Evolutionary conservation across 129 eudicot species (phyloP).

Genomic region (Lactuca saligna): DNA sequence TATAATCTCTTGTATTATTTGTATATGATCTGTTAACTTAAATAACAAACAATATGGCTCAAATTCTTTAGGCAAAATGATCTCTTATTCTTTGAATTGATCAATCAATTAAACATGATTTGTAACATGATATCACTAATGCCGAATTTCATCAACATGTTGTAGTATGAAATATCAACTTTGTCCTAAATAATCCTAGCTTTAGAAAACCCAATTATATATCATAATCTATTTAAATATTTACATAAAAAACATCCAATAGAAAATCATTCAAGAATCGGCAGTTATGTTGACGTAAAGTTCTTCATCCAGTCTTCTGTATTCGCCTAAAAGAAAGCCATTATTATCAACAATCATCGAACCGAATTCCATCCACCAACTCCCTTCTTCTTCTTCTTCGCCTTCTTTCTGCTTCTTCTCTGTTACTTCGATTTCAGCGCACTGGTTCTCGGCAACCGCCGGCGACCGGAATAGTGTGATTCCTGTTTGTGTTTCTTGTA

Average conservation of each 20-base stretch:
- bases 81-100: too few species aligned
- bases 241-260: not conserved
- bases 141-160: too few species aligned
- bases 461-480: not conserved
- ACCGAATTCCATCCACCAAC: not conserved
- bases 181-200: too few species aligned
- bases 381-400: not conserved
- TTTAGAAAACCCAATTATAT: too few species aligned
- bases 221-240: not conserved
- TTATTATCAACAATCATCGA: slow-evolving; percentile 16
- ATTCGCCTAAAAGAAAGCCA: slow-evolving; percentile 23
- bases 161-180: not conserved
- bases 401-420: not conserved
- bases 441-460: not conserved
- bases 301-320: slow-evolving; percentile 15
- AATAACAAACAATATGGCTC: too few species aligned
- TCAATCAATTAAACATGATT: too few species aligned
- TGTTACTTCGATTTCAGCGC: too few species aligned
- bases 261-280: not conserved
- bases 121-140: too few species aligned
- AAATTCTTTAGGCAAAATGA: too few species aligned
- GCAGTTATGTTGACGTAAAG: not conserved
- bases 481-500: not conserved
- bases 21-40: too few species aligned
- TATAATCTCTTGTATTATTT: too few species aligned